phyloP scores from a whole-genome alignment of 257 asterid species.

The Solanum sejunctum region DNA sequence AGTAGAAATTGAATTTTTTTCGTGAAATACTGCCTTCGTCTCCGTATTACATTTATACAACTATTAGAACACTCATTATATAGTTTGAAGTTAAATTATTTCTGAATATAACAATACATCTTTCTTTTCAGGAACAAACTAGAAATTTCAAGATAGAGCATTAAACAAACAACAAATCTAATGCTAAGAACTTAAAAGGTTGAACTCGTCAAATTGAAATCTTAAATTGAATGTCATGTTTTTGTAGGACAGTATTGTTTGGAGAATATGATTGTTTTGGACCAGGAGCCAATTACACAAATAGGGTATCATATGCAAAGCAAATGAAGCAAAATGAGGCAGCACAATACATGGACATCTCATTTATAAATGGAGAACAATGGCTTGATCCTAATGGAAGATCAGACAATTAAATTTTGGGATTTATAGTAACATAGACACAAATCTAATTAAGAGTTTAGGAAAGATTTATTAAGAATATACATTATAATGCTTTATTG shows the following conservation, averaged over 20 bases:
- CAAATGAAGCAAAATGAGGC: conserved; percentile 52
- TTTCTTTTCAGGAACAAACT: neutral
- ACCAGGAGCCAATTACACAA: conserved; percentile 38
- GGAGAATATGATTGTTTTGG: conserved; percentile 70
- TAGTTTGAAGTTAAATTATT: neutral
- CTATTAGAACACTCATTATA: neutral
- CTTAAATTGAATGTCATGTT: neutral
- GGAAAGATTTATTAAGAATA: neutral
- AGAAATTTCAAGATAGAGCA: neutral
- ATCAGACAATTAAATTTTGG: neutral
- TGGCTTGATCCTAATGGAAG: conserved; percentile 34
- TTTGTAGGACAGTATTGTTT: conserved; percentile 51
- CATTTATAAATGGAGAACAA: conserved; percentile 60
- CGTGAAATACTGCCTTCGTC: too few species aligned
- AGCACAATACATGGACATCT: conserved; percentile 32
- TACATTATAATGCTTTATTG: neutral
- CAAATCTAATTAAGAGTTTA: neutral
- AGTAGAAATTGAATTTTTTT: too few species aligned
- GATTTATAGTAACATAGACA: neutral
- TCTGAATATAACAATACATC: neutral
- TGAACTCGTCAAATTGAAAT: neutral
- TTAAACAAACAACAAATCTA: too few species aligned
- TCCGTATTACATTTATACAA: too few species aligned
- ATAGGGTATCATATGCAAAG: conserved; percentile 44
- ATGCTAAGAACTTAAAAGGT: too few species aligned